These are phyloP conservation scores for Arthroderma sp. DNA, from an alignment of 2,329 filamentous ascomycete genomes.

Conservation along the genomic window DNA sequence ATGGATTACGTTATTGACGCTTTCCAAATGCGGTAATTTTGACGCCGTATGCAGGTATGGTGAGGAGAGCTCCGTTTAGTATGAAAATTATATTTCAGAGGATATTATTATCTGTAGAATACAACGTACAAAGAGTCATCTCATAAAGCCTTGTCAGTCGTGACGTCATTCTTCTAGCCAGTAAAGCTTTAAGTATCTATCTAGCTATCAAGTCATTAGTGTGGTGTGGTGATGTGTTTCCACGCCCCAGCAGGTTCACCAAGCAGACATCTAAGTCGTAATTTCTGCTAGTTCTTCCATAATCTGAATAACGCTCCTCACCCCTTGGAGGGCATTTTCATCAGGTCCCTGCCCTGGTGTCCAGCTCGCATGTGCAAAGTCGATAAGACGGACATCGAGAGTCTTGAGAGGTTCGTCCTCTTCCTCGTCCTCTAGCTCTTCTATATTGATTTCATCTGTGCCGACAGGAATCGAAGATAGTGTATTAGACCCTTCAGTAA, in stretches of 20 bases:
- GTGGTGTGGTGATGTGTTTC: too few relatives aligned
- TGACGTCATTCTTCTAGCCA: too few relatives aligned
- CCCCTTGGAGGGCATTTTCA: constrained; percentile 64
- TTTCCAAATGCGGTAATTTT: too few relatives aligned
- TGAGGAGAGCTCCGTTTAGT: too few relatives aligned
- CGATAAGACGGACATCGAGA: constrained; percentile 75
- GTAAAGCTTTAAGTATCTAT: too few relatives aligned
- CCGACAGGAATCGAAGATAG: constrained; percentile 28
- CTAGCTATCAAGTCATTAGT: too few relatives aligned
- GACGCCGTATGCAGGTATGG: too few relatives aligned
- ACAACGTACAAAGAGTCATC: too few relatives aligned
- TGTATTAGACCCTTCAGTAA: constrained; percentile 22
- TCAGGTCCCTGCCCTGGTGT: constrained; percentile 71
- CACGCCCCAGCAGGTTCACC: too few relatives aligned
- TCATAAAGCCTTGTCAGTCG: too few relatives aligned
- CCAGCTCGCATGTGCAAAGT: constrained; percentile 89
- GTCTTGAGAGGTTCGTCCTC: constrained; percentile 49
- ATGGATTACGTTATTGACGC: neutral
- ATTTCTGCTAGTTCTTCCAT: constrained; percentile 49
- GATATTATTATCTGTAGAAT: too few relatives aligned
- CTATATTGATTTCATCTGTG: constrained; percentile 19
- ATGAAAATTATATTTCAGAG: too few relatives aligned
- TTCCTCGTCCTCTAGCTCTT: constrained; percentile 43
- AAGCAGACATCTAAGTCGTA: neutral
- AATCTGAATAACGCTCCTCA: constrained; percentile 57